phyloP scores from a whole-genome alignment of 140 eudicot species.

The Flaveria floridana region DNA sequence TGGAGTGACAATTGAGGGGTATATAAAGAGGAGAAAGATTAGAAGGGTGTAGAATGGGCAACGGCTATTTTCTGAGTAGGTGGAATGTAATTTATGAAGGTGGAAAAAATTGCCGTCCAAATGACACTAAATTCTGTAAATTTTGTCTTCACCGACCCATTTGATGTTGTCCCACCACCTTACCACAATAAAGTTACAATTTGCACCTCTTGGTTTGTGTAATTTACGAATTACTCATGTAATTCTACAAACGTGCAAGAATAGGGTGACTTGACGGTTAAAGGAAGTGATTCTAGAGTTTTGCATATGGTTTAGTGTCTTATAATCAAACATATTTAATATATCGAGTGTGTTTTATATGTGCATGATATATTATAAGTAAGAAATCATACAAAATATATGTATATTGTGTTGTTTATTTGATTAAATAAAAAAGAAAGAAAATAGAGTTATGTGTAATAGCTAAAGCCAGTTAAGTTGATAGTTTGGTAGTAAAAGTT shows the following conservation, averaged over 20 bases:
- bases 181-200: background rate
- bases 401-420: too few species aligned
- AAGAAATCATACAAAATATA: too few species aligned
- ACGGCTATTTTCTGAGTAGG: constrained; percentile 41
- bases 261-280: background rate
- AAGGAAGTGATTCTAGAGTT: background rate
- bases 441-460: too few species aligned
- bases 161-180: constrained; percentile 39
- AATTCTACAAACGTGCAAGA: background rate
- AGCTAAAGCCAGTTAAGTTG: too few species aligned
- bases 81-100: constrained; percentile 37
- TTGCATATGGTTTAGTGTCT: background rate
- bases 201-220: background rate
- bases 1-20: constrained; percentile 27
- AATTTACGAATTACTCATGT: background rate
- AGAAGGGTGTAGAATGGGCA: constrained; percentile 40
- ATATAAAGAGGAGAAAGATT: constrained; percentile 37
- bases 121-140: constrained; percentile 27
- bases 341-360: too few species aligned
- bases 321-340: background rate
- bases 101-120: constrained; percentile 42
- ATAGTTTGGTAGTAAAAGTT: too few species aligned
- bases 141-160: constrained; percentile 46
- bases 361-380: too few species aligned
- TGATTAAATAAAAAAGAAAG: too few species aligned